Evolutionary conservation across 441 rosid genomes (phyloP).

Genomic region (Rhodomyrtus psidioides): DNA sequence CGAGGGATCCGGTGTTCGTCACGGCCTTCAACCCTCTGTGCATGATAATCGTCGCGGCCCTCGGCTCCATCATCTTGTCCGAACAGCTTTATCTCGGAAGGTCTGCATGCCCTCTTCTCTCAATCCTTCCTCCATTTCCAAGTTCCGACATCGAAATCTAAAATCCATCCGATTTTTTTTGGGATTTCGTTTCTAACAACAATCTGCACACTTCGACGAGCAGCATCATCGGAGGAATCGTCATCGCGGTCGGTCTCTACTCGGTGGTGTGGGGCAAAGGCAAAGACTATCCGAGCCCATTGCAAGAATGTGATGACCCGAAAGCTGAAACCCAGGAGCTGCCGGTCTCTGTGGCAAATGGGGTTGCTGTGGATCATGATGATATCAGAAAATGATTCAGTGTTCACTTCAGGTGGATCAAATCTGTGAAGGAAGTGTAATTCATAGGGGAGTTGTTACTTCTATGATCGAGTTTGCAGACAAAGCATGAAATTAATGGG

Average conservation of each 20-base stretch:
- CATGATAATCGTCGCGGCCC: conserved; percentile 12
- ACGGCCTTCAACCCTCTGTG: conserved; percentile 16
- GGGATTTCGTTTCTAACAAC: too few relatives aligned
- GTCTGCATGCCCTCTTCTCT: not conserved
- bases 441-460: not conserved
- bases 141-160: not conserved
- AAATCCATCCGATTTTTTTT: too few relatives aligned
- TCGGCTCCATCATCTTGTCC: conserved; percentile 1
- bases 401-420: not conserved
- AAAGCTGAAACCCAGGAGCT: not conserved
- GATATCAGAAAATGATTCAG: not conserved
- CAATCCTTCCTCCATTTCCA: not conserved
- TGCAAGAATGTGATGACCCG: not conserved
- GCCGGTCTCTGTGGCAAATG: not conserved
- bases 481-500: not conserved
- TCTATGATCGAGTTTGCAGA: not conserved
- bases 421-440: not conserved
- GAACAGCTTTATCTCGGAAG: conserved; percentile 15
- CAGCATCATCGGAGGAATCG: conserved; percentile 52
- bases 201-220: not conserved
- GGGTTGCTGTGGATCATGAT: not conserved
- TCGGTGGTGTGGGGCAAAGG: conserved; percentile 60
- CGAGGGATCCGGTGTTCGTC: conserved; percentile 60
- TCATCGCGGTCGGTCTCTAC: conserved; percentile 50
- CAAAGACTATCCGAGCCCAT: conserved; percentile 32